phyloP scores from a whole-genome alignment of 306 rosid species.

The Glycine tomentella region DNA sequence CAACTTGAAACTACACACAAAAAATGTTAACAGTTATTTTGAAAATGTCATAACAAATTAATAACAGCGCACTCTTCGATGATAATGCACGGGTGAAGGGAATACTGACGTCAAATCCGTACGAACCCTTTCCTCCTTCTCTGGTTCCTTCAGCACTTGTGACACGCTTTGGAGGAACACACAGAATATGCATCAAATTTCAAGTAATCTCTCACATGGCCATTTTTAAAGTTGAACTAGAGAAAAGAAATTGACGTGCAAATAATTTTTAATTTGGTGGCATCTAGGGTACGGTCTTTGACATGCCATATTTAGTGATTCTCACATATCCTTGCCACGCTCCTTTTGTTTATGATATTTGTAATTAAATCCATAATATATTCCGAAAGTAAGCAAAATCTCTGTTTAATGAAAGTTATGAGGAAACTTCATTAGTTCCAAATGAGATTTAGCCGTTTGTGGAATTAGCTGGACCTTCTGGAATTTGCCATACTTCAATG shows the following conservation, averaged over 20 bases:
- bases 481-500: constrained; percentile 9
- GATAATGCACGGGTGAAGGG: constrained; percentile 53
- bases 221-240: not conserved
- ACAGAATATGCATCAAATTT: constrained; percentile 48
- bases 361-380: constrained; percentile 44
- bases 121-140: constrained; percentile 38
- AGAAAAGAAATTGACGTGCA: no score
- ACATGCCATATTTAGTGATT: constrained; percentile 44
- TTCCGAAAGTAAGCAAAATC: not conserved
- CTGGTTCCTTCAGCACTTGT: constrained; percentile 34
- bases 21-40: no score
- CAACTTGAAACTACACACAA: not conserved
- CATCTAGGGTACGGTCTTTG: constrained; percentile 53
- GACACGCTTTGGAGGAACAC: constrained; percentile 38
- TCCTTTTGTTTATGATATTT: constrained; percentile 40
- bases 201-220: constrained; percentile 36
- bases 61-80: constrained; percentile 22
- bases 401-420: constrained; percentile 48
- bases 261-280: constrained; percentile 46
- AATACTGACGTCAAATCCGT: constrained; percentile 63
- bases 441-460: constrained; percentile 35
- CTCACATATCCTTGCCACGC: constrained; percentile 59
- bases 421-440: constrained; percentile 61
- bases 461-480: constrained; percentile 17
- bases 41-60: no score